Conservation (phyloP, 2,329 filamentous ascomycete species). For the Simplicillium aogashimaense region DNA sequence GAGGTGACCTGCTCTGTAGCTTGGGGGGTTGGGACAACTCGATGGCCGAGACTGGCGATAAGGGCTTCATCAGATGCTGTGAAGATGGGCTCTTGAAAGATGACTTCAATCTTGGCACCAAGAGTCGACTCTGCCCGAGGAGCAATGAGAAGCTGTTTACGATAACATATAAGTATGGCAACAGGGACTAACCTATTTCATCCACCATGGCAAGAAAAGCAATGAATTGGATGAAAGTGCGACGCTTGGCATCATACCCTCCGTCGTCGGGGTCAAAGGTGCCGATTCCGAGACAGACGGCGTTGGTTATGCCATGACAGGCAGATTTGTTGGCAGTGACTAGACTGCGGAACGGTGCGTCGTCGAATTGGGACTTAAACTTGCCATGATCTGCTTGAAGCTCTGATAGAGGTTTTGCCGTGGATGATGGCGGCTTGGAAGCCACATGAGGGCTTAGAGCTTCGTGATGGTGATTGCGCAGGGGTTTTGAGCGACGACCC, state of each 20-base stretch:
- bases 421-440: too few relatives aligned
- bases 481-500: too few relatives aligned
- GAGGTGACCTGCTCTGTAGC: conserved; percentile 40
- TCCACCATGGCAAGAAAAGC: conserved; percentile 40
- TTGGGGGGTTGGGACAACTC: conserved; percentile 37
- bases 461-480: too few relatives aligned
- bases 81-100: conserved; percentile 47
- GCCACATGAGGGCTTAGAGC: too few relatives aligned
- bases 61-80: conserved; percentile 37
- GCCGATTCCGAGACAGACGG: conserved; percentile 45
- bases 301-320: conserved; percentile 20
- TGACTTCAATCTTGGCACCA: conserved; percentile 25
- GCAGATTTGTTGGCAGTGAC: too few relatives aligned
- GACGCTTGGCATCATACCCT: conserved; percentile 32
- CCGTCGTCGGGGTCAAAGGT: conserved; percentile 41
- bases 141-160: neutral
- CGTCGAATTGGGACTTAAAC: too few relatives aligned
- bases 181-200: conserved; percentile 33
- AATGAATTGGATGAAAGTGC: conserved; percentile 40
- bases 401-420: too few relatives aligned
- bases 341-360: too few relatives aligned
- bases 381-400: too few relatives aligned
- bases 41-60: conserved; percentile 43
- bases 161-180: too few relatives aligned
- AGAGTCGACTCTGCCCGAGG: neutral